A percentile compares a stretch with the other conserved stretches of the same genome.
phyloP scores from a whole-genome alignment of 2,329 filamentous ascomycete species.

The Fusarium haematococcum region DNA sequence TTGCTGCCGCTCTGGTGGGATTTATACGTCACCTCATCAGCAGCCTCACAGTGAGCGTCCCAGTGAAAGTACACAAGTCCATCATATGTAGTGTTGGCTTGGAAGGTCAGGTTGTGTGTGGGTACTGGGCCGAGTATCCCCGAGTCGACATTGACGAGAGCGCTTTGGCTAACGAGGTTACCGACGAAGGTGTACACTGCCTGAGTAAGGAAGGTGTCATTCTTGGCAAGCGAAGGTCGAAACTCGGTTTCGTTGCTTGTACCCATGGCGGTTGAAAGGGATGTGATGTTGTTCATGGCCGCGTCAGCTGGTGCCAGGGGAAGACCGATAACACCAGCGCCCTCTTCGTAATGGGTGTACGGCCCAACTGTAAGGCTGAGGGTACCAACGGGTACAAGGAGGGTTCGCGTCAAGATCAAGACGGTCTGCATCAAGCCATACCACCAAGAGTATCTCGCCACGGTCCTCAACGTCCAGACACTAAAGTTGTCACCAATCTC shows the following conservation, averaged over 20 bases:
- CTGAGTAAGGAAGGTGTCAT: conserved; percentile 30
- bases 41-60: conserved; percentile 33
- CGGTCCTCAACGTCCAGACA: conserved; percentile 21
- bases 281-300: conserved; percentile 12
- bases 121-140: conserved; percentile 31
- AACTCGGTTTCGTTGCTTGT: neutral
- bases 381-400: conserved; percentile 32
- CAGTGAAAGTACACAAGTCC: conserved; percentile 35
- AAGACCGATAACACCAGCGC: conserved; percentile 29
- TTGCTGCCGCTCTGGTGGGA: conserved; percentile 12
- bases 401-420: conserved; percentile 26
- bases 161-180: conserved; percentile 34
- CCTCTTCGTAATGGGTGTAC: conserved; percentile 13
- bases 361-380: conserved; percentile 32
- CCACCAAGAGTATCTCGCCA: conserved; percentile 38
- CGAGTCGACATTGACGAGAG: conserved; percentile 32
- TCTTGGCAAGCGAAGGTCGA: conserved; percentile 19
- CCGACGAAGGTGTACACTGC: conserved; percentile 36
- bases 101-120: conserved; percentile 33
- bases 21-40: conserved; percentile 31
- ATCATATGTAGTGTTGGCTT: conserved; percentile 31
- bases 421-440: conserved; percentile 35
- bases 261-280: conserved; percentile 28
- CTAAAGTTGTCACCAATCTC: conserved; percentile 36
- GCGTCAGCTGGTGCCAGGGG: conserved; percentile 19